Percentiles rank a stretch among this genome's conserved stretches.
Evolutionary conservation across 257 asterid genomes (phyloP).

Genomic region (Fraxinus anomala): DNA sequence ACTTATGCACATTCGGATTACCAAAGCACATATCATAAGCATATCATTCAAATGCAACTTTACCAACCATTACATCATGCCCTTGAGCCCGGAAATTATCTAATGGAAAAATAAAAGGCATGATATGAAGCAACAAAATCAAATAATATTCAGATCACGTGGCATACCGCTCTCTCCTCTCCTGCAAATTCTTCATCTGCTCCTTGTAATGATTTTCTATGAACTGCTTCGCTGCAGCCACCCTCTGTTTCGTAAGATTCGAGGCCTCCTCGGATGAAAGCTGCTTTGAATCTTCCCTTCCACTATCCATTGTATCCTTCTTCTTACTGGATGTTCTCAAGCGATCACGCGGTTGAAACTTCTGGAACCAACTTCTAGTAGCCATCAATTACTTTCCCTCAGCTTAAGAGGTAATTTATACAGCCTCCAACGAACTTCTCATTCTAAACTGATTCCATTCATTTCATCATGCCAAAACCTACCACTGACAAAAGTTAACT

Average conservation of each 20-base stretch:
- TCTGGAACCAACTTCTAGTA: slow-evolving; percentile 88
- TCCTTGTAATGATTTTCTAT: slow-evolving; percentile 98
- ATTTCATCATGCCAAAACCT: slow-evolving; percentile 40
- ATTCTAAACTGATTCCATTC: slow-evolving; percentile 35
- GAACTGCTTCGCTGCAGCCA: slow-evolving; percentile 95
- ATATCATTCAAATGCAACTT: not conserved
- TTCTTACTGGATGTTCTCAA: slow-evolving; percentile 58
- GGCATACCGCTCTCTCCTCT: slow-evolving; percentile 85
- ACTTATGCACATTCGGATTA: not conserved
- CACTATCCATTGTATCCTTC: slow-evolving; percentile 66
- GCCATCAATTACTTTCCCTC: slow-evolving; percentile 65
- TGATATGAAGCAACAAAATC: slow-evolving; percentile 2
- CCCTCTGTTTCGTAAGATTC: slow-evolving; percentile 78
- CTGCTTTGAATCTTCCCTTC: slow-evolving; percentile 60
- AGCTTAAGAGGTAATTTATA: slow-evolving; percentile 37
- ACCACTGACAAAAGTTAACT: slow-evolving; percentile 14
- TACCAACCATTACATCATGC: slow-evolving; percentile 6
- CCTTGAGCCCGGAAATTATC: slow-evolving; percentile 8
- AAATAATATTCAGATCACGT: slow-evolving; percentile 12
- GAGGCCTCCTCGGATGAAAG: slow-evolving; percentile 85
- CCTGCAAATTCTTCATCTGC: slow-evolving; percentile 91
- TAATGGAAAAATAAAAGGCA: not conserved
- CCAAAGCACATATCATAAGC: not conserved
- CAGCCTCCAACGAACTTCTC: slow-evolving; percentile 37
- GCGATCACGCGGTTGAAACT: slow-evolving; percentile 78